Conservation (phyloP, 345 rosid genomes). For the Psidium friedrichsthalianum region DNA sequence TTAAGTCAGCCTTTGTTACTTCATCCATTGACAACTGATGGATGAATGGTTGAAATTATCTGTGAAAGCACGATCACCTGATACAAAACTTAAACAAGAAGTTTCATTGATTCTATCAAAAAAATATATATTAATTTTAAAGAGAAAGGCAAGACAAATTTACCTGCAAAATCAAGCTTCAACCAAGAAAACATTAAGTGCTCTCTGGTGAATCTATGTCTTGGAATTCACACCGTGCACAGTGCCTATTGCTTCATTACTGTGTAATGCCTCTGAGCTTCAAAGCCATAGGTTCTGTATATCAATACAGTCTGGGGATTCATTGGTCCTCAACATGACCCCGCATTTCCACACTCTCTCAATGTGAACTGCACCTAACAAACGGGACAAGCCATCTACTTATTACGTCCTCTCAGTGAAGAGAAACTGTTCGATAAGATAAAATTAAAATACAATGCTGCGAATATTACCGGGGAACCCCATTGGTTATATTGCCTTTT, state of each 20-base stretch:
- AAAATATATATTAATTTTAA: neutral
- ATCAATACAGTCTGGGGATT: constrained; percentile 17
- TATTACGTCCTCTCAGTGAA: neutral
- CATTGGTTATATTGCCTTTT: constrained; percentile 11
- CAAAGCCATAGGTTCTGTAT: constrained; percentile 30
- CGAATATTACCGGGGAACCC: constrained; percentile 16
- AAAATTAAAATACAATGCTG: neutral
- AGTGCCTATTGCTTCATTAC: constrained; percentile 21
- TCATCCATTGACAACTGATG: neutral
- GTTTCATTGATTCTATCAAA: neutral
- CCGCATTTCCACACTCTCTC: constrained; percentile 8
- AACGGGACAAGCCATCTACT: neutral
- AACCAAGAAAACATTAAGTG: neutral
- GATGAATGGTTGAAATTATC: neutral
- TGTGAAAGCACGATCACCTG: neutral
- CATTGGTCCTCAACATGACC: constrained; percentile 9
- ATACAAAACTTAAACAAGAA: neutral
- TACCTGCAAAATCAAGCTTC: neutral
- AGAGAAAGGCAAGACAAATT: neutral
- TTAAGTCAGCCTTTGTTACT: neutral
- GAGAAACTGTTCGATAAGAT: neutral
- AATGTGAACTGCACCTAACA: constrained; percentile 18
- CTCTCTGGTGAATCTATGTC: neutral
- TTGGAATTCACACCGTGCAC: neutral
- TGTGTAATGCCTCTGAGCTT: constrained; percentile 30